Evolutionary conservation across 225 moss, liverwort and hornwort genomes (phyloP).

Genomic region (Marchantia paleacea): DNA sequence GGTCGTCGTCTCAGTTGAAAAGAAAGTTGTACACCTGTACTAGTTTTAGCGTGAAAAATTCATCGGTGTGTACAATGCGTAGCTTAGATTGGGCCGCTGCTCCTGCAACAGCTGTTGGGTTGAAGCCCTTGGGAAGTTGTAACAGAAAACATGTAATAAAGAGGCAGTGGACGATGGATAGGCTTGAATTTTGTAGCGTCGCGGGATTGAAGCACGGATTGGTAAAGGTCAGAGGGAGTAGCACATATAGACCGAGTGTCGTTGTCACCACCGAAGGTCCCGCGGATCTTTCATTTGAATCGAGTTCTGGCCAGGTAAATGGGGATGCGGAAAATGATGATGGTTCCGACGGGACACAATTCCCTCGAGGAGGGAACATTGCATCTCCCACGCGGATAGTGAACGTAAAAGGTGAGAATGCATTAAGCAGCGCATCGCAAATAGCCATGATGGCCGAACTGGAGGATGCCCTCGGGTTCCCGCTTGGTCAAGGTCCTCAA

Average conservation of each 20-base stretch:
- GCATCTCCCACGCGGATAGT: background rate
- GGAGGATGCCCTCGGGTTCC: slow-evolving; percentile 88
- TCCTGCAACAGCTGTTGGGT: slow-evolving; percentile 6
- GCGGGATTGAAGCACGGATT: slow-evolving; percentile 22
- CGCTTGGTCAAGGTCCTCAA: slow-evolving; percentile 71
- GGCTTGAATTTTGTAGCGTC: slow-evolving; percentile 18
- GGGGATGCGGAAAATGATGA: slow-evolving; percentile 45
- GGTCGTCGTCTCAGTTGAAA: slow-evolving; percentile 1
- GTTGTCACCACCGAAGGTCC: slow-evolving; percentile 29
- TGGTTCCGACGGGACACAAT: slow-evolving; percentile 19
- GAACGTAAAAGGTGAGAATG: slow-evolving; percentile 15
- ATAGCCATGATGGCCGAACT: slow-evolving; percentile 65
- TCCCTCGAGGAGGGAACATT: slow-evolving; percentile 27
- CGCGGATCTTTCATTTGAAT: slow-evolving; percentile 40
- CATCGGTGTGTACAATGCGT: background rate
- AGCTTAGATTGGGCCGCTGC: background rate
- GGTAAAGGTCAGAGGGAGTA: slow-evolving; percentile 12
- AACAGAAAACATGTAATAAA: slow-evolving; percentile 20
- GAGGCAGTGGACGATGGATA: slow-evolving; percentile 26
- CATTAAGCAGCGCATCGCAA: slow-evolving; percentile 31
- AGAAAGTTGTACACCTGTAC: background rate
- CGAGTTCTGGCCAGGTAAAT: slow-evolving; percentile 46
- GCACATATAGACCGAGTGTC: slow-evolving; percentile 7
- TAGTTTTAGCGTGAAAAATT: background rate
- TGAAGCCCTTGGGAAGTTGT: slow-evolving; percentile 18